Evolutionary conservation across 1,284 basidiomycete genomes (phyloP), one percentile per base, ranked within the genome.

Genomic region (Puccinia triticina): DNA sequence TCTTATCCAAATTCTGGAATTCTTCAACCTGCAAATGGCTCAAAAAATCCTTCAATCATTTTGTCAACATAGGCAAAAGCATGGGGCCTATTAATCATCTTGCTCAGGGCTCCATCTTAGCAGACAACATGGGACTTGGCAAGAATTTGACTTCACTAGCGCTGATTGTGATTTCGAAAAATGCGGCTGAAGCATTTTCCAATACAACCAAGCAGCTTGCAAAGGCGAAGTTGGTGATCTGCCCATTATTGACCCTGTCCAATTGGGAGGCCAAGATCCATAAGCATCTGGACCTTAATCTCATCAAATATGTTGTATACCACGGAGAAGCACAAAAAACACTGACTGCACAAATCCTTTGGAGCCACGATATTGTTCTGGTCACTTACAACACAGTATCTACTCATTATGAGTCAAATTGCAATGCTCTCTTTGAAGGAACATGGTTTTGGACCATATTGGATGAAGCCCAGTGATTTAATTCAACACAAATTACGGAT

Each of bases 211-310:
- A 40, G 40, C 34, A 12, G 7, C 11, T 16, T 29, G 2, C 64
- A 37, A 67, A 67, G 40, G 64, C 34, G 14, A 67, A 29, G 8
- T 67, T 67, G 32, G 64, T 67, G 64, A 16, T 67, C 1, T 67
- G 64, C 64, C 64, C 64, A 23, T 43, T 67, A 37, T 67, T 32
- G 7, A 67, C 64, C 2, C 14, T 67, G 64, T 29, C 34, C 2
- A 67, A 67, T 40, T 67, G 64, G 64, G 64, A 37, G 40, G 64
- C 64, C 10, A 32, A 67, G 40, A 37, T 67, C n/a, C 32, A 67
- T 43, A 67, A 67, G 32, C 64, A 34, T 32, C 32, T 67, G 10
- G 34, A 67, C 40, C 16, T 18, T 29, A 67, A 16, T 37, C 40
- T 67, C 2, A 37, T 16, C 2, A 67, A 67, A 18, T 37, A 37